These are phyloP conservation scores for Exserohilum rostratum DNA, from an alignment of 2,329 filamentous ascomycete genomes.

Conservation along the genomic window DNA sequence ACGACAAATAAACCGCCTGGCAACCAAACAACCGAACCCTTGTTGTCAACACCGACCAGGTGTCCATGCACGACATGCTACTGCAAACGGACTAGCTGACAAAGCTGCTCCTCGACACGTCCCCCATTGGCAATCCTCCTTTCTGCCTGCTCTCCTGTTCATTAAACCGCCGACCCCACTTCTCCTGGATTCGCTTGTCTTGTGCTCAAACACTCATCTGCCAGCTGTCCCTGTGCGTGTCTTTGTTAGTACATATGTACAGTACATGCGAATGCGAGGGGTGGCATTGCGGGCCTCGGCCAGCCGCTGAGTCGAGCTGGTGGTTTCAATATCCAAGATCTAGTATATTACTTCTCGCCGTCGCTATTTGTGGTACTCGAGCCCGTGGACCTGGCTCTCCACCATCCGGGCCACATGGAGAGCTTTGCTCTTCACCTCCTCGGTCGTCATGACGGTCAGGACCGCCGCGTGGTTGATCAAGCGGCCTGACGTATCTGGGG, in stretches of 20 bases:
- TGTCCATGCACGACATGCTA: slow-evolving; percentile 15
- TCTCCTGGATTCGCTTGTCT: slow-evolving; percentile 4
- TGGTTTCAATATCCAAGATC: not conserved
- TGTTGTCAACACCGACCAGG: slow-evolving; percentile 17
- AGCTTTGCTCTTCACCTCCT: not conserved
- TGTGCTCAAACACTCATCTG: not conserved
- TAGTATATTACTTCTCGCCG: not conserved
- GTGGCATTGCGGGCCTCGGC: not conserved
- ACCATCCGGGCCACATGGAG: no score
- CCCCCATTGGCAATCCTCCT: not conserved
- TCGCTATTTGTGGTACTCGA: not conserved
- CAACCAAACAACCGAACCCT: slow-evolving; percentile 19
- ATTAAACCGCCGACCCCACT: slow-evolving; percentile 7
- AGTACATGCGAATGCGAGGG: no score
- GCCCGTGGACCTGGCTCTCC: not conserved
- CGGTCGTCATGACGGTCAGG: not conserved
- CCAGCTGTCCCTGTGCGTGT: not conserved
- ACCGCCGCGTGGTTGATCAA: not conserved
- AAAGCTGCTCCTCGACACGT: not conserved
- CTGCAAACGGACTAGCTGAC: slow-evolving; percentile 2
- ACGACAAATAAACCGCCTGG: slow-evolving; percentile 17
- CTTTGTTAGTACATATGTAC: not conserved
- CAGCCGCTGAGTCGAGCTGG: not conserved
- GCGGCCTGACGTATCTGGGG: not conserved
- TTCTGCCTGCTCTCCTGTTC: not conserved